Conservation (phyloP, 371 early-diverging fungal genomes). For the Dichotomocladium elegans region DNA sequence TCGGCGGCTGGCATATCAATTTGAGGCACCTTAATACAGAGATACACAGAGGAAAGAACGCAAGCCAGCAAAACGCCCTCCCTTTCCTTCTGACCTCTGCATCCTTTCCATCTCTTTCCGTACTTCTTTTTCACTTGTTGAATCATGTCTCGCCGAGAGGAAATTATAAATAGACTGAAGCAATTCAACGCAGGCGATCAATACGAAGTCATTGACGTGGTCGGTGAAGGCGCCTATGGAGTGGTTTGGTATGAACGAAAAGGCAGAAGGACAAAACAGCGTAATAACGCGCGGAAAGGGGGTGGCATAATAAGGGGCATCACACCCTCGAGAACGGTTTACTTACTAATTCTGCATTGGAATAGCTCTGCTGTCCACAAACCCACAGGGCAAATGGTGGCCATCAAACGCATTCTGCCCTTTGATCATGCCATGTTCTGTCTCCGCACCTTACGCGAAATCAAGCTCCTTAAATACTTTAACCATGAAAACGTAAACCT, state of each 20-base stretch:
- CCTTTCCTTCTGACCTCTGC: no score
- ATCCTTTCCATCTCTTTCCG: background rate
- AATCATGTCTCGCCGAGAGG: constrained; percentile 17
- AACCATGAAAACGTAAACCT: constrained; percentile 75
- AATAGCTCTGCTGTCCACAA: constrained; percentile 77
- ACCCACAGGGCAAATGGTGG: constrained; percentile 85
- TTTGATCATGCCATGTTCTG: constrained; percentile 90
- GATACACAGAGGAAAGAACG: no score
- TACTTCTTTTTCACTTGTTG: constrained; percentile 4
- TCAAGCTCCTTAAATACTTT: constrained; percentile 86
- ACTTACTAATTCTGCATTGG: no score
- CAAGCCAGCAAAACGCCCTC: no score
- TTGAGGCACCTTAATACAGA: no score
- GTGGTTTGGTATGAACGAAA: constrained; percentile 67
- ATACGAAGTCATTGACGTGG: constrained; percentile 29
- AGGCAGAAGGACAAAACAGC: no score
- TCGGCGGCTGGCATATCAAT: no score
- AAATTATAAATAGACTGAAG: constrained; percentile 14
- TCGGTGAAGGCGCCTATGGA: constrained; percentile 67
- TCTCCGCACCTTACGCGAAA: constrained; percentile 81
- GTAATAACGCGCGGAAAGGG: no score
- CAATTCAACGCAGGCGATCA: constrained; percentile 26
- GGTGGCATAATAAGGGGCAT: no score
- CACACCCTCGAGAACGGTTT: no score
- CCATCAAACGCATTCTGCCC: constrained; percentile 89